These are phyloP conservation scores for Apiotrichum domesticum DNA, from an alignment of 1,284 basidiomycete genomes.

Conservation along the genomic window DNA sequence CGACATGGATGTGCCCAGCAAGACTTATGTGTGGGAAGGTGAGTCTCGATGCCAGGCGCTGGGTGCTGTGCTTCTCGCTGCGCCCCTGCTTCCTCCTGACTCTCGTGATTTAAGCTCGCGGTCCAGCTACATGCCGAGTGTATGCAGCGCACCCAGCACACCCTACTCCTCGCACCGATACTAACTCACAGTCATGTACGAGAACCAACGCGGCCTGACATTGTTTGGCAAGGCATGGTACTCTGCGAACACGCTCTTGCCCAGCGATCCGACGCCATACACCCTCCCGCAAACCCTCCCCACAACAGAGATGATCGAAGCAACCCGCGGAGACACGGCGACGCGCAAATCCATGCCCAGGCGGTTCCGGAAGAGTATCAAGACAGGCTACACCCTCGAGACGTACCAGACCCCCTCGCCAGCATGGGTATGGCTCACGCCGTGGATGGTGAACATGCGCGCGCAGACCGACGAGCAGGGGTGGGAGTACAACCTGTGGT, in stretches of 20 bases:
- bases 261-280: conserved; percentile 42
- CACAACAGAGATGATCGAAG: conserved; percentile 14
- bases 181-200: conserved; percentile 39
- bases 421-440: conserved; percentile 44
- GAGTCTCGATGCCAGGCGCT: conserved; percentile 32
- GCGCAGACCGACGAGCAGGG: conserved; percentile 45
- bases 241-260: conserved; percentile 38
- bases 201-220: conserved; percentile 46
- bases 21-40: conserved; percentile 64
- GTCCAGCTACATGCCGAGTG: no score
- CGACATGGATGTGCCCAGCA: neutral
- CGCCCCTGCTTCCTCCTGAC: no score
- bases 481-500: conserved; percentile 47
- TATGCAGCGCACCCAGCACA: no score
- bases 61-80: no score
- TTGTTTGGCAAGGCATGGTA: conserved; percentile 44
- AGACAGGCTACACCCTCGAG: conserved; percentile 41
- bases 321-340: neutral
- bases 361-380: conserved; percentile 23
- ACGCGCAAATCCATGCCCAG: conserved; percentile 1
- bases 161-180: neutral
- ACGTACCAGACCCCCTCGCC: conserved; percentile 42
- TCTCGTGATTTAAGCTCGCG: no score
- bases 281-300: conserved; percentile 26
- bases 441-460: conserved; percentile 48